A percentile compares a stretch with the other conserved stretches of the same genome.
Evolutionary conservation across 148 eudicot species (phyloP).

Genomic region (Vaccinium corymbosum): DNA sequence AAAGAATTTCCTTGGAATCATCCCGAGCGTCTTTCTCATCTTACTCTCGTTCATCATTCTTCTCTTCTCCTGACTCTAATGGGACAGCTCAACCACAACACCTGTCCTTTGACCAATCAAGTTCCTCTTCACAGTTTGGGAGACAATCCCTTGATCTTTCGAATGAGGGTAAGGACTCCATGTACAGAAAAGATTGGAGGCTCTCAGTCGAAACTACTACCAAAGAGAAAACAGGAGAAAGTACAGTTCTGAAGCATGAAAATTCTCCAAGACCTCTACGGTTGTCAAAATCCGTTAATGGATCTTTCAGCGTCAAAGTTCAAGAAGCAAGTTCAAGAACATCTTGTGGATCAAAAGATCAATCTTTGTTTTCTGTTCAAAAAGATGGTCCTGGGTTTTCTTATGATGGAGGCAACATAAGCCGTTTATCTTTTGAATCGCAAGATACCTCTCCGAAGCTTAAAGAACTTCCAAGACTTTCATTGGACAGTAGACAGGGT

Average conservation of each 20-base stretch:
- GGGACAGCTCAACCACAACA: constrained; percentile 62
- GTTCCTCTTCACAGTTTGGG: constrained; percentile 51
- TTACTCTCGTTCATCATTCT: constrained; percentile 82
- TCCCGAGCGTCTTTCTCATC: constrained; percentile 81
- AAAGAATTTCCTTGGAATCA: constrained; percentile 63
- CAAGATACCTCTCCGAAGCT: constrained; percentile 31
- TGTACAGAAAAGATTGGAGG: constrained; percentile 53
- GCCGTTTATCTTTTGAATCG: constrained; percentile 31
- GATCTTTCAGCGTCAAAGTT: neutral
- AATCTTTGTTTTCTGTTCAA: constrained; percentile 30
- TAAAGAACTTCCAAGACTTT: constrained; percentile 70
- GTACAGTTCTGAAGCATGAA: constrained; percentile 29
- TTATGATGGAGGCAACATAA: constrained; percentile 67
- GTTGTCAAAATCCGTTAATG: constrained; percentile 24
- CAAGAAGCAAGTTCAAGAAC: constrained; percentile 34
- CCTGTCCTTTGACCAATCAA: constrained; percentile 49
- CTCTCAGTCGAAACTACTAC: constrained; percentile 40
- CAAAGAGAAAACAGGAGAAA: constrained; percentile 38
- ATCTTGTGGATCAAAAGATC: constrained; percentile 46
- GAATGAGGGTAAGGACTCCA: constrained; percentile 79
- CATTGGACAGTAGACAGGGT: constrained; percentile 65
- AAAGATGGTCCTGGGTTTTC: constrained; percentile 62
- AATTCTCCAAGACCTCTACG: constrained; percentile 61
- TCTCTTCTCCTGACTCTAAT: constrained; percentile 74
- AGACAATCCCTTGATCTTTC: constrained; percentile 58